Percentiles rank a stretch among this genome's conserved stretches.
These are phyloP conservation scores for Pseudocercospora vitis DNA, from an alignment of 2,329 filamentous ascomycete species.

Conservation along the genomic window DNA sequence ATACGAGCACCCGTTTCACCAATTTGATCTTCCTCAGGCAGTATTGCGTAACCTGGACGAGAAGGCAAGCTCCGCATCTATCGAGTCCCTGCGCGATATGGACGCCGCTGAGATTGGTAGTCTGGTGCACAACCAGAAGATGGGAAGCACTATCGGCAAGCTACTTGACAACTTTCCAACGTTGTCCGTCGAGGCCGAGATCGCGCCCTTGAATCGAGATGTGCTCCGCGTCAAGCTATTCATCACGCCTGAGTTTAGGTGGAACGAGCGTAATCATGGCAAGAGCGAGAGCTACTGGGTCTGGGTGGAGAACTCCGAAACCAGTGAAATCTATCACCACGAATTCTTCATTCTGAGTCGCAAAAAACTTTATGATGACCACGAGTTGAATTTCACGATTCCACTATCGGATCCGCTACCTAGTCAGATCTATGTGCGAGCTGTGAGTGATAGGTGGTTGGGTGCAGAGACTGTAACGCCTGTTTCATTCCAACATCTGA, in stretches of 20 bases:
- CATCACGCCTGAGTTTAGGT: conserved; percentile 84
- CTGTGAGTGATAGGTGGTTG: conserved; percentile 92
- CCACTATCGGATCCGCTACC: conserved; percentile 90
- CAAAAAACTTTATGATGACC: conserved; percentile 89
- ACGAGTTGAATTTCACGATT: conserved; percentile 97
- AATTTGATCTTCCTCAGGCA: conserved; percentile 85
- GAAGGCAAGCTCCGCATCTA: conserved; percentile 69
- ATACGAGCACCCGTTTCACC: conserved; percentile 89
- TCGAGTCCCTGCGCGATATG: conserved; percentile 90
- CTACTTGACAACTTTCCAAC: conserved; percentile 91
- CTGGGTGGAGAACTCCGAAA: conserved; percentile 98
- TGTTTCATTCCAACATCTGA: conserved; percentile 96
- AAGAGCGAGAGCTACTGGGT: conserved; percentile 96
- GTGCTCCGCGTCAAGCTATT: conserved; percentile 87
- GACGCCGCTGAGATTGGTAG: conserved; percentile 84
- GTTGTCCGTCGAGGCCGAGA: conserved; percentile 85
- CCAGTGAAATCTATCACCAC: conserved; percentile 94
- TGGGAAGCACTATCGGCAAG: conserved; percentile 77
- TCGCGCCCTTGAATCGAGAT: conserved; percentile 91
- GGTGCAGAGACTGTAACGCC: conserved; percentile 94
- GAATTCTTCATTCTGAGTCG: conserved; percentile 93
- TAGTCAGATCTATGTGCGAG: conserved; percentile 92
- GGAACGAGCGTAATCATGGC: conserved; percentile 93
- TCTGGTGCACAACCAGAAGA: conserved; percentile 85
- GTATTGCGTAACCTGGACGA: conserved; percentile 81